Percentiles rank a stretch among this genome's conserved stretches.
Conservation (phyloP, 1,139 yeast genomes). For the Keqinozyma sinolaborantium region DNA sequence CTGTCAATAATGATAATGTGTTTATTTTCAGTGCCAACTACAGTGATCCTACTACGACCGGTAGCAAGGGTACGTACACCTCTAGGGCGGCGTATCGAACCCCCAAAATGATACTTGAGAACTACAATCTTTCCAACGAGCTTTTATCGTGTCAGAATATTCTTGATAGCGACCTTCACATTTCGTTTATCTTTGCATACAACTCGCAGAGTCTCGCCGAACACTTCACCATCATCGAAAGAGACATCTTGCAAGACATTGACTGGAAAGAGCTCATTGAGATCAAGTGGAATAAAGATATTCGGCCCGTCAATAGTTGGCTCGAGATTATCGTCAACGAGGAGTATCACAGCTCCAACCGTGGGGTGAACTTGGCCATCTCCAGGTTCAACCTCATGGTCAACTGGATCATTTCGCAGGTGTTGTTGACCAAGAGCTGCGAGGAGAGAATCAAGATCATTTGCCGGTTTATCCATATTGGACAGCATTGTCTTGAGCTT, state of each 20-base stretch:
- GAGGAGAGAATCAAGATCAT: constrained; percentile 64
- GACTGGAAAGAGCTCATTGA: constrained; percentile 93
- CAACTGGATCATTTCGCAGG: constrained; percentile 90
- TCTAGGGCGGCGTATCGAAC: constrained; percentile 12
- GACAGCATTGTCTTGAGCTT: constrained; percentile 63
- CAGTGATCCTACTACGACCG: constrained; percentile 4
- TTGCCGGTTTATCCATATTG: constrained; percentile 80
- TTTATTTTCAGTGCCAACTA: constrained; percentile 14
- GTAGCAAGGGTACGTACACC: constrained; percentile 2
- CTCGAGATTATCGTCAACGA: constrained; percentile 67
- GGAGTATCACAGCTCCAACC: constrained; percentile 42
- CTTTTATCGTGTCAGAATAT: constrained; percentile 32
- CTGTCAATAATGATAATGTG: constrained; percentile 10
- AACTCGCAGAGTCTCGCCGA: constrained; percentile 64
- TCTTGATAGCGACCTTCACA: constrained; percentile 46
- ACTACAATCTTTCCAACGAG: constrained; percentile 29
- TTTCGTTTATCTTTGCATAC: constrained; percentile 76
- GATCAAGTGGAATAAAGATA: constrained; percentile 65
- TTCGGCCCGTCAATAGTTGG: constrained; percentile 84
- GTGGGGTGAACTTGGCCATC: constrained; percentile 82
- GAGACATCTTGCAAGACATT: constrained; percentile 76
- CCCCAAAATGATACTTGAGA: constrained; percentile 36
- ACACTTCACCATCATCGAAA: constrained; percentile 83
- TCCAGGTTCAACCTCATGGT: constrained; percentile 85
- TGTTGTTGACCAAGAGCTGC: constrained; percentile 61